These are phyloP conservation scores for Mrakia gelida DNA, from an alignment of 768 basidiomycete species.

Conservation along the genomic window DNA sequence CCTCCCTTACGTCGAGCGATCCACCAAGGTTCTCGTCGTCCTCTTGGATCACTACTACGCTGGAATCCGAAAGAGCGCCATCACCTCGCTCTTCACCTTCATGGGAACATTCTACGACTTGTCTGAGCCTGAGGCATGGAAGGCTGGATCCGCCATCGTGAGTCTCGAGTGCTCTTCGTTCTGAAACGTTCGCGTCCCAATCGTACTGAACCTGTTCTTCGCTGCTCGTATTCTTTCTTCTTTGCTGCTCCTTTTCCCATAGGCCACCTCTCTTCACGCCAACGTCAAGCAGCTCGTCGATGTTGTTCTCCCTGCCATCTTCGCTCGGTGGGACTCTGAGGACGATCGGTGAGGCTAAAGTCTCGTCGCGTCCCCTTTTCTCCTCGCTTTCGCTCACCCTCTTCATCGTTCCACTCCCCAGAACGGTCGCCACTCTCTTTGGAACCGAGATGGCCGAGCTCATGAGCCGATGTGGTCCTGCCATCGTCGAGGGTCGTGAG, in stretches of 20 bases:
- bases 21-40: conserved; percentile 64
- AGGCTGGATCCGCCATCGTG: conserved; percentile 65
- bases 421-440: conserved; percentile 43
- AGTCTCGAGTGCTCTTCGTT: conserved; percentile 40
- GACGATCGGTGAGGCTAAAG: conserved; percentile 83
- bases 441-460: conserved; percentile 87
- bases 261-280: conserved; percentile 45
- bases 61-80: conserved; percentile 90
- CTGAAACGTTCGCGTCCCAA: neutral
- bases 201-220: no score
- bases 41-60: conserved; percentile 92
- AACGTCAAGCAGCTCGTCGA: conserved; percentile 74
- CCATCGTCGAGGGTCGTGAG: conserved; percentile 72
- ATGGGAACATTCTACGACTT: conserved; percentile 88
- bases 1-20: conserved; percentile 83
- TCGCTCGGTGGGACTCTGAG: conserved; percentile 88
- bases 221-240: neutral
- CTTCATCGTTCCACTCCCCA: conserved; percentile 28
- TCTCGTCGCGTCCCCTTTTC: conserved; percentile 17
- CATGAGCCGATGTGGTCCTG: conserved; percentile 85
- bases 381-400: conserved; percentile 21
- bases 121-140: conserved; percentile 75
- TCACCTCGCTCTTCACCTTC: conserved; percentile 80
- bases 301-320: conserved; percentile 64
- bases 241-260: conserved; percentile 15